Evolutionary conservation across 108 stramenopile species (phyloP).

Genomic region (Schizochytrium sp.): DNA sequence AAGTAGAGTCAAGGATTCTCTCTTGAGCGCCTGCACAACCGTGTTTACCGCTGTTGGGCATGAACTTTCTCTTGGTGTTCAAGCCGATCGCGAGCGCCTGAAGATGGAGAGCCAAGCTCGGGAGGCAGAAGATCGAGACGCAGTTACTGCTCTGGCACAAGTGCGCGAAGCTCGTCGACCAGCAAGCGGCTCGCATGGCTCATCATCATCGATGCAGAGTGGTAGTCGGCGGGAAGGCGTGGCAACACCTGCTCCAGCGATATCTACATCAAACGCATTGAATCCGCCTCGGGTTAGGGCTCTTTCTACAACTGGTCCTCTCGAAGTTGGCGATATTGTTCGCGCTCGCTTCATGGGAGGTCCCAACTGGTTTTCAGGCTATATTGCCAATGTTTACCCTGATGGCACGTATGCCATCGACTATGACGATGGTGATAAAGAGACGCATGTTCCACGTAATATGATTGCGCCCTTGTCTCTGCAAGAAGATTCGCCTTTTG

Average conservation of each 20-base stretch:
- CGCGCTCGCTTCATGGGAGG: conserved; percentile 34
- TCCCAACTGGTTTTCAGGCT: background rate
- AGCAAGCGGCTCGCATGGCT: background rate
- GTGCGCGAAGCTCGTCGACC: background rate
- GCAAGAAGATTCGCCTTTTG: background rate
- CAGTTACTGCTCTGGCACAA: background rate
- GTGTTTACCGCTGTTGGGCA: conserved; percentile 26
- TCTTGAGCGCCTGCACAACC: background rate
- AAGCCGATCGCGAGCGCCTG: conserved; percentile 2
- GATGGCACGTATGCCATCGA: conserved; percentile 50
- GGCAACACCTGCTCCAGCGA: too few species aligned
- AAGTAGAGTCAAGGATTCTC: background rate
- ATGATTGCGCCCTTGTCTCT: background rate
- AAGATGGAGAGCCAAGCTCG: background rate
- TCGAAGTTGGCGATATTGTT: background rate
- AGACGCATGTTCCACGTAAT: conserved; percentile 2
- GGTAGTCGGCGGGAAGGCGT: too few species aligned
- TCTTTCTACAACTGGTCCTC: background rate
- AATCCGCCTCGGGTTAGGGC: too few species aligned
- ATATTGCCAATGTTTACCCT: background rate
- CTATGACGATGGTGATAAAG: conserved; percentile 57
- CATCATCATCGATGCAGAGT: too few species aligned
- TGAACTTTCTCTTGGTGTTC: background rate
- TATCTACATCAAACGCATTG: too few species aligned
- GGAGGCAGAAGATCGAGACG: conserved; percentile 55